A percentile compares a stretch with the other conserved stretches of the same genome.
Evolutionary conservation across 2,329 filamentous ascomycete genomes (phyloP).

Genomic region (Dryadomyces quercivorus): DNA sequence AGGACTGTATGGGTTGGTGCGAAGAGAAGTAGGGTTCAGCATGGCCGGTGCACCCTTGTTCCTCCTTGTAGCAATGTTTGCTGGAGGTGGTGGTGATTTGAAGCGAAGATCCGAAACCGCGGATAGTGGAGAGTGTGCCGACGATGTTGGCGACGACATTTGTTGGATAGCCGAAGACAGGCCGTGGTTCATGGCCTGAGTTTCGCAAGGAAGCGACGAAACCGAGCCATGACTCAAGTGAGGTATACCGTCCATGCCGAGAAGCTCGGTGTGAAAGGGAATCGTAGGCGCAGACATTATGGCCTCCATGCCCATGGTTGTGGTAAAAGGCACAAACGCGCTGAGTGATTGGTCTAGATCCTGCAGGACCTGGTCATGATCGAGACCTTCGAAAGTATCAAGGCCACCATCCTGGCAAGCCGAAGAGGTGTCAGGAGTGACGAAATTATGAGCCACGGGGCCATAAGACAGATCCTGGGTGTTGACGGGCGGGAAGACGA

Average conservation of each 20-base stretch:
- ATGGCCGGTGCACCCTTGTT: conserved; percentile 36
- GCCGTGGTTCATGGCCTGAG: background rate
- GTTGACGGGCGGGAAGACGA: conserved; percentile 6
- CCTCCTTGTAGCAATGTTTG: conserved; percentile 42
- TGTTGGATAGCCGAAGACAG: conserved; percentile 10
- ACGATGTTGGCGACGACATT: conserved; percentile 19
- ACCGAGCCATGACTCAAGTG: conserved; percentile 5
- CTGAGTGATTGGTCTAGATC: conserved; percentile 4
- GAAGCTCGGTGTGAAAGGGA: conserved; percentile 10
- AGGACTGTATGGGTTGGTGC: conserved; percentile 30
- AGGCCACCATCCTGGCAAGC: background rate
- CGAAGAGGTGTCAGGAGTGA: background rate
- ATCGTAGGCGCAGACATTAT: conserved; percentile 7
- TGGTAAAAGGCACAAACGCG: conserved; percentile 5
- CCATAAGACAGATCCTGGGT: conserved; percentile 6
- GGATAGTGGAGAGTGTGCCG: conserved; percentile 17
- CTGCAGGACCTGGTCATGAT: conserved; percentile 1
- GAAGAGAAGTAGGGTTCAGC: conserved; percentile 32
- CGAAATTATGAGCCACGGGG: conserved; percentile 5
- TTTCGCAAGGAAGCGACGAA: conserved; percentile 4
- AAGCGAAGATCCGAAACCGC: conserved; percentile 24
- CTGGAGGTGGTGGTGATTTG: conserved; percentile 35
- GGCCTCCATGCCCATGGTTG: conserved; percentile 6
- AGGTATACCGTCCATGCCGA: conserved; percentile 3
- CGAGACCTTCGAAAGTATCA: background rate